These are phyloP conservation scores for Chytriomyces hyalinus DNA, from an alignment of 192 early-diverging fungal species.

Conservation along the genomic window DNA sequence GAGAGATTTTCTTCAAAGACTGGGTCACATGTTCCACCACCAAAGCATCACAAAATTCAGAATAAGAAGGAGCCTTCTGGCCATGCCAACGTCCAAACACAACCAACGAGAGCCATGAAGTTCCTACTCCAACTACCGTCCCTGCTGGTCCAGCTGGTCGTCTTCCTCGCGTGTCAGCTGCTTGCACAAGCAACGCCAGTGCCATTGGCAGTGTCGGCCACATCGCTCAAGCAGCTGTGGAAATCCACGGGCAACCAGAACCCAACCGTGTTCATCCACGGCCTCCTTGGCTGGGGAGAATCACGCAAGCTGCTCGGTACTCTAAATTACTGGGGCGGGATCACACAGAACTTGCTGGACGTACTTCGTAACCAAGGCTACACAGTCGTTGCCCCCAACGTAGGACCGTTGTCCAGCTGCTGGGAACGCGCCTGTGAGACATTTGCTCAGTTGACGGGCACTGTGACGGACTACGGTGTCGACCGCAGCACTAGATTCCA, in stretches of 20 bases:
- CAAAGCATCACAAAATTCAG: too few species aligned
- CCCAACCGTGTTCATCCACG: slow-evolving; percentile 38
- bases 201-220: too few species aligned
- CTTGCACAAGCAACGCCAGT: too few species aligned
- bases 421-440: slow-evolving; percentile 42
- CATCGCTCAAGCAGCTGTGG: neutral
- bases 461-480: slow-evolving; percentile 33
- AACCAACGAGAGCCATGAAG: too few species aligned
- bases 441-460: slow-evolving; percentile 35
- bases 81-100: too few species aligned
- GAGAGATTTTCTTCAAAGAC: too few species aligned
- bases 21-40: too few species aligned
- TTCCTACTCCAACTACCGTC: too few species aligned
- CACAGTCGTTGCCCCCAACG: slow-evolving; percentile 19
- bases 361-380: slow-evolving; percentile 30
- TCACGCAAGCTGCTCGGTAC: slow-evolving; percentile 7
- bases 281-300: slow-evolving; percentile 35
- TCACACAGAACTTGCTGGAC: slow-evolving; percentile 21
- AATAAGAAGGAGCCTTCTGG: too few species aligned
- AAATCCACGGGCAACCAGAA: slow-evolving; percentile 25
- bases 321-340: slow-evolving; percentile 34
- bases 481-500: slow-evolving; percentile 29
- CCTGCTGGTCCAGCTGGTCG: too few species aligned
- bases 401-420: slow-evolving; percentile 36
- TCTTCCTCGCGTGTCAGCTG: too few species aligned